Conservation (phyloP, 78 protist genomes). For the Dictyostelium firmibasis region DNA sequence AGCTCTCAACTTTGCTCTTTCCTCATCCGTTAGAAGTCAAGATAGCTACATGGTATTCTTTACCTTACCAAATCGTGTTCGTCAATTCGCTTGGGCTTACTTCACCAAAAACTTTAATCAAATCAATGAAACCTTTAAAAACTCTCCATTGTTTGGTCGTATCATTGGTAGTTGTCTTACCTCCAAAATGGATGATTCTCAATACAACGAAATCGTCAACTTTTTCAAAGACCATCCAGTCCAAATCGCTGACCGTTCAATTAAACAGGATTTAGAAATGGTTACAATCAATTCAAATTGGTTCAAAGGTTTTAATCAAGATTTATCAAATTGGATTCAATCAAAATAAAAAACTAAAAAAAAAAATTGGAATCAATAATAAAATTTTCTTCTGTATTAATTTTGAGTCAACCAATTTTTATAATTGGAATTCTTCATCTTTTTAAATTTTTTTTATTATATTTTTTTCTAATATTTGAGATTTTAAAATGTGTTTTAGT, state of each 20-base stretch:
- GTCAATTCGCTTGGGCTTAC: neutral
- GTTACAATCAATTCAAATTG: constrained; percentile 18
- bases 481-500: too few species aligned
- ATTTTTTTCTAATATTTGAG: too few species aligned
- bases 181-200: neutral
- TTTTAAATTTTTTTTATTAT: too few species aligned
- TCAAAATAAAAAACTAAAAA: neutral
- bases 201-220: neutral
- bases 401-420: too few species aligned
- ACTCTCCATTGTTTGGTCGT: neutral
- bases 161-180: neutral
- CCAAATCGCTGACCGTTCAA: constrained; percentile 29
- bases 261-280: constrained; percentile 38
- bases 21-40: constrained; percentile 27
- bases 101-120: constrained; percentile 8
- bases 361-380: too few species aligned
- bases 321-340: neutral
- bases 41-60: constrained; percentile 53
- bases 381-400: too few species aligned
- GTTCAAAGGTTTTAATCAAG: neutral
- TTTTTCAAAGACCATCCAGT: constrained; percentile 11
- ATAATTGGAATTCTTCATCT: too few species aligned
- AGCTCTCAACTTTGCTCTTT: constrained; percentile 21
- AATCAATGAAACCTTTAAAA: neutral
- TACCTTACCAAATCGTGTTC: neutral